These are phyloP conservation scores for Ephemerocybe angulata DNA, from an alignment of 768 basidiomycete genomes.

Conservation along the genomic window DNA sequence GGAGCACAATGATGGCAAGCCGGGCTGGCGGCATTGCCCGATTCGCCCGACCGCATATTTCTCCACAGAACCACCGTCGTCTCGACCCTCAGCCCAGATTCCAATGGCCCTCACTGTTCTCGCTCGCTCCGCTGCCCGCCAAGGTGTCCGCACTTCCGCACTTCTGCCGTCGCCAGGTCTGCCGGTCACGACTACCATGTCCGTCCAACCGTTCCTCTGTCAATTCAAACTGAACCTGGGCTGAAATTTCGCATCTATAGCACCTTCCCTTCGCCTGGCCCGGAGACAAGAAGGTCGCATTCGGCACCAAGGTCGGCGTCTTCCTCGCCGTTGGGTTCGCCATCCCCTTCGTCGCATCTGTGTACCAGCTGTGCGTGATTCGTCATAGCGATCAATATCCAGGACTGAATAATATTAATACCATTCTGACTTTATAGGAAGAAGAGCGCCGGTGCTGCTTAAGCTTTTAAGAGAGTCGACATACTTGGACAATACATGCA, in stretches of 20 bases:
- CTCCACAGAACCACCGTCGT: neutral
- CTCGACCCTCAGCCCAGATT: constrained; percentile 2
- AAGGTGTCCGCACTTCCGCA: constrained; percentile 36
- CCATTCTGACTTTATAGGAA: constrained; percentile 30
- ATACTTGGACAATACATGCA: neutral
- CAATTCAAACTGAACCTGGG: neutral
- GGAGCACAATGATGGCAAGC: too few relatives aligned
- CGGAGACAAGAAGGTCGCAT: constrained; percentile 45
- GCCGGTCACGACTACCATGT: constrained; percentile 57
- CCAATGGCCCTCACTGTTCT: constrained; percentile 40
- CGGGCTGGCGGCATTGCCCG: neutral
- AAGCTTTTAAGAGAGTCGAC: constrained; percentile 10
- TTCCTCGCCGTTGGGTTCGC: constrained; percentile 57
- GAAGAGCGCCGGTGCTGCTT: constrained; percentile 35
- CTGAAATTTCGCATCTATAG: constrained; percentile 26
- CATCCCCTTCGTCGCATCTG: constrained; percentile 62
- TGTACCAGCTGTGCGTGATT: constrained; percentile 59
- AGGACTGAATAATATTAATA: neutral
- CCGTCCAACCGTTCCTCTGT: constrained; percentile 22
- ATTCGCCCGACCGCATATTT: neutral
- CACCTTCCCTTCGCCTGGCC: constrained; percentile 57
- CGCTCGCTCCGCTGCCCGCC: constrained; percentile 39
- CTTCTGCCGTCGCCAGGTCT: constrained; percentile 36
- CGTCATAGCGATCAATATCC: constrained; percentile 2
- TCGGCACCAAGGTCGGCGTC: constrained; percentile 44